These are phyloP conservation scores for Metschnikowia peoriensis DNA, from an alignment of 805 yeast species.

Conservation along the genomic window DNA sequence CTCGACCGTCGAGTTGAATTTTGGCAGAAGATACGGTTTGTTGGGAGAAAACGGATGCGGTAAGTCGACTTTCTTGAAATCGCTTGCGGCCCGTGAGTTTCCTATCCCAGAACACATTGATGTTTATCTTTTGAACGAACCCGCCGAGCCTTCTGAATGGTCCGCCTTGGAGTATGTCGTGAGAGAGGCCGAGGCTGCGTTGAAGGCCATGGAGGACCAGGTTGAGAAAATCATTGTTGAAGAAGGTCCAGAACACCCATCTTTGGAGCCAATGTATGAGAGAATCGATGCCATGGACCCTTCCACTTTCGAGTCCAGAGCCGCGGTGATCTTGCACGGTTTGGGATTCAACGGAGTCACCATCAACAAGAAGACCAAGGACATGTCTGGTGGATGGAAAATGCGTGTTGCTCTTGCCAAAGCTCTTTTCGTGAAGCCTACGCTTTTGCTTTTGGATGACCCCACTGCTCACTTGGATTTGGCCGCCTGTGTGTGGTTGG, in stretches of 20 bases:
- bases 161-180: conserved; percentile 96
- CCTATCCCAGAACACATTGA: conserved; percentile 93
- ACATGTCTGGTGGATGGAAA: conserved; percentile 99
- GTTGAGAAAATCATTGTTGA: conserved; percentile 87
- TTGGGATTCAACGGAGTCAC: conserved; percentile 89
- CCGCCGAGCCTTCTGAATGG: conserved; percentile 90
- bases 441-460: conserved; percentile 89
- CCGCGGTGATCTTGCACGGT: conserved; percentile 94
- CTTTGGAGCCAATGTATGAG: conserved; percentile 87
- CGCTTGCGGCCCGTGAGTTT: conserved; percentile 93
- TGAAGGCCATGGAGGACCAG: conserved; percentile 84
- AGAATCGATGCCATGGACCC: conserved; percentile 96
- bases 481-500: conserved; percentile 99
- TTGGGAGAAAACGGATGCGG: conserved; percentile 99
- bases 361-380: conserved; percentile 91
- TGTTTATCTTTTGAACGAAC: conserved; percentile 91
- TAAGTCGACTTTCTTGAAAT: conserved; percentile 90
- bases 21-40: conserved; percentile 96
- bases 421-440: conserved; percentile 97
- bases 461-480: conserved; percentile 99
- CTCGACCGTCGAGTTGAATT: conserved; percentile 87
- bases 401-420: conserved; percentile 99
- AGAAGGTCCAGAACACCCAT: conserved; percentile 91
- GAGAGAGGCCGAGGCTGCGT: conserved; percentile 90
- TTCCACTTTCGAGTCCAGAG: conserved; percentile 91